Base-by-base conservation (phyloP, 2,329 filamentous ascomycete genomes). In the Torrubiellomyces zombiae region DNA sequence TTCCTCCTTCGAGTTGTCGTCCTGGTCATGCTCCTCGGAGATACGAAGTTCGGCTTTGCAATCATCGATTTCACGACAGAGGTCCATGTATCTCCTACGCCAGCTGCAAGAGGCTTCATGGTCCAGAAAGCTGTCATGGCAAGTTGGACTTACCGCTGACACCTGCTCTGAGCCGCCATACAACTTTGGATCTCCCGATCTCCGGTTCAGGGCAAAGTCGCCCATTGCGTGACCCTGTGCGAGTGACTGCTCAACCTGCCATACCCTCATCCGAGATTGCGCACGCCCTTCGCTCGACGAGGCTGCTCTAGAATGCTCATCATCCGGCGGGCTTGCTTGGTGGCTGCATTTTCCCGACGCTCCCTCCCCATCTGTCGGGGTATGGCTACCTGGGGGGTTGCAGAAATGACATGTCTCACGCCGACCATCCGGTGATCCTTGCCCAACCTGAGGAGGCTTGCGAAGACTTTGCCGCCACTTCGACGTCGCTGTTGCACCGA, bases 61-160 rank as follows among this genome's bases (percentile, higher is more conserved):
- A 10, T 49, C 43, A 9, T 55, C 47, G 20, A 57, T 44, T 34
- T 61, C 53, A 2, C 48, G 40, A 18, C 47, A 49, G 28, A 62
- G 35, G 11, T 47, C 42, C 28, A 53, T 35, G 30, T 58, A 60
- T 6, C 44, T 47, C 5, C 52, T 45, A 30, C 50, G 53, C 58
- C 47, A 62, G 21, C 38, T 38, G 32, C 56, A 60, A 7, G 47
- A 38, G n/a, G n/a, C n/a, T n/a, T n/a, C n/a, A n/a, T n/a, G n/a
- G n/a, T n/a, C n/a, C n/a, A n/a, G n/a, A n/a, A n/a, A n/a, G n/a
- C n/a, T n/a, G n/a, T 29, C 11, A 15, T 14, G 14, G n/a, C 13
- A 8, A 16, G 6, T n/a, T 7, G 12, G 14, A 21, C n/a, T n/a
- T n/a, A n/a, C n/a, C n/a, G n/a, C n/a, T n/a, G n/a, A n/a, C n/a